Base-by-base conservation (phyloP, 2,329 filamentous ascomycete genomes). In the Trichoderma atrobrunneum region DNA sequence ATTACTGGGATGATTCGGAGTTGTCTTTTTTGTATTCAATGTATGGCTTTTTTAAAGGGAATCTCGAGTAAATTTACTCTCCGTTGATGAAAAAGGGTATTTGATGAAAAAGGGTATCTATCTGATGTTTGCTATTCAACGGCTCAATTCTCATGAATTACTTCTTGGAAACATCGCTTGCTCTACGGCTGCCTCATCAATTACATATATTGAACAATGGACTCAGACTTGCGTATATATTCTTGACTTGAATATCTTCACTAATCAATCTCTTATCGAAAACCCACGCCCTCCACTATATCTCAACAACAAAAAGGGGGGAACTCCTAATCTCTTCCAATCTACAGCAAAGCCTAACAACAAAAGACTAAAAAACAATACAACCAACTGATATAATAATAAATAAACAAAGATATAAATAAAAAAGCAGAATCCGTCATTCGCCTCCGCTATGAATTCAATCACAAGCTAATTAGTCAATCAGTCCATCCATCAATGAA, bases 1-100 rank as follows among this genome's bases (percentile, higher is more conserved):
- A 16, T 78, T 90, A 26, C 75, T 89, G 51, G 87, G 86, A 7
- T 86, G 78, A 77, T 79, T 21, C 6, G 56, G 57, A 54, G 64
- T 57, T 57, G 21, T 56, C 11, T n/a, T 26, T 24, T 24, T 34
- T 28, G 16, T 30, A 1, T 36, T 26, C n/a, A 5, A 18, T 18
- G 32, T 57, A 56, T 39, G 21, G 12, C 24, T 62, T 62, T 6
- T 5, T 36, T 2, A 36, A 28, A 11, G 21, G 54, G 7, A 28
- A 51, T 21, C 2, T 54, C 21, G n/a, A 54, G 8, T 30, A 14
- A 7, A 60, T 34, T 34, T 59, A 21, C 56, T 59, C 28, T 59
- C 14, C 4, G 5, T 14, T 11, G 28, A 32, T 21, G 32, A 11
- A 30, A 60, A 10, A 60, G 2, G 28, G 11, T 3, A 26, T 26